Percentiles rank a stretch among this genome's conserved stretches.
Evolutionary conservation across 2,329 filamentous ascomycete species (phyloP).

Genomic region (Monilinia laxa): DNA sequence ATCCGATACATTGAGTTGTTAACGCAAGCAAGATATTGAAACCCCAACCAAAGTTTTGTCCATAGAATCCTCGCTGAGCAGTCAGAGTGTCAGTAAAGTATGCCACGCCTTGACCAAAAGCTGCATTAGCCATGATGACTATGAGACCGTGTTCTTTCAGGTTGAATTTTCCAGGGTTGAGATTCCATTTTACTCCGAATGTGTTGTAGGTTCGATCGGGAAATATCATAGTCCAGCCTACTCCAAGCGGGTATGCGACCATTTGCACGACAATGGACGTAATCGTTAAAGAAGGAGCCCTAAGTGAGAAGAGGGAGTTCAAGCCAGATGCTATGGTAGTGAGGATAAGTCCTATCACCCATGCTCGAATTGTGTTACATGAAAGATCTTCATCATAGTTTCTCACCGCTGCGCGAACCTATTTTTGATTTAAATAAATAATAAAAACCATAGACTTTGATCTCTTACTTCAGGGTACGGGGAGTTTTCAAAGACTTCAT

Average conservation of each 20-base stretch:
- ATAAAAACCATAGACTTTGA: background rate
- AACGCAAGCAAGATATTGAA: slow-evolving; percentile 60
- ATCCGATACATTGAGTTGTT: slow-evolving; percentile 61
- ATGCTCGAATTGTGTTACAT: slow-evolving; percentile 64
- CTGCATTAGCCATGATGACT: slow-evolving; percentile 55
- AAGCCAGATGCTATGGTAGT: slow-evolving; percentile 30
- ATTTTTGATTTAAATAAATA: background rate
- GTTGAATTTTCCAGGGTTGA: slow-evolving; percentile 67
- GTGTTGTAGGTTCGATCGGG: slow-evolving; percentile 35
- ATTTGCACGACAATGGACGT: slow-evolving; percentile 36
- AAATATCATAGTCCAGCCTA: slow-evolving; percentile 42
- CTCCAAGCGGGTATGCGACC: slow-evolving; percentile 49
- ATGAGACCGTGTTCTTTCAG: slow-evolving; percentile 70
- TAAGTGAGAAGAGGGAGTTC: slow-evolving; percentile 39
- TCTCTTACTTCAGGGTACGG: slow-evolving; percentile 25
- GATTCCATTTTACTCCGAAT: slow-evolving; percentile 41
- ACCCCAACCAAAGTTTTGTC: slow-evolving; percentile 62
- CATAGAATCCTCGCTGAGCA: slow-evolving; percentile 70
- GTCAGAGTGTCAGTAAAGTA: slow-evolving; percentile 75
- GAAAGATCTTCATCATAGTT: slow-evolving; percentile 60
- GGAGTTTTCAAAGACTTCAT: slow-evolving; percentile 30
- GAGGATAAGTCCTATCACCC: slow-evolving; percentile 48
- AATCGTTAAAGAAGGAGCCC: slow-evolving; percentile 45
- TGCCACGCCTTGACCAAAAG: slow-evolving; percentile 42
- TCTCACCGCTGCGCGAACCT: slow-evolving; percentile 28